Conservation (phyloP, 2,329 filamentous ascomycete genomes). For the Penicillium italicum region DNA sequence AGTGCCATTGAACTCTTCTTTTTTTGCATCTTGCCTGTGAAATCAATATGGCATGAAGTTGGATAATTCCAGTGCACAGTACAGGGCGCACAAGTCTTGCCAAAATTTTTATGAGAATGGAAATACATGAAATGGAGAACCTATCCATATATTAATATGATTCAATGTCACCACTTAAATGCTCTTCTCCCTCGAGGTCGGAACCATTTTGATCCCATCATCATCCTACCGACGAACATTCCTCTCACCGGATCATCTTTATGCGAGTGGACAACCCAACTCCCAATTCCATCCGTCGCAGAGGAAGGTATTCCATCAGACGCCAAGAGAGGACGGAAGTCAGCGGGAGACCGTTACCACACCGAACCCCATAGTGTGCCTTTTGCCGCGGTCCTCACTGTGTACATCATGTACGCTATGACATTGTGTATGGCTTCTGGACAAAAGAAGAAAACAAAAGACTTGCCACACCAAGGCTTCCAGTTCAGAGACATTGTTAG, state of each 20-base stretch:
- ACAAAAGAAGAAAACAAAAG: too few relatives aligned
- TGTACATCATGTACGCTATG: too few relatives aligned
- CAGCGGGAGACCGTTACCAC: slow-evolving; percentile 52
- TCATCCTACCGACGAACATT: slow-evolving; percentile 6
- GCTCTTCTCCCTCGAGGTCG: neutral
- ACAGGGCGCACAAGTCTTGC: too few relatives aligned
- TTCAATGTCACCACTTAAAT: neutral
- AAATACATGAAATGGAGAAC: neutral
- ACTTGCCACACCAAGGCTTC: too few relatives aligned
- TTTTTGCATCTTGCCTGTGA: too few relatives aligned
- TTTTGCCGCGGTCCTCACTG: too few relatives aligned
- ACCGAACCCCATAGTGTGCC: slow-evolving; percentile 33
- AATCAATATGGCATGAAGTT: too few relatives aligned
- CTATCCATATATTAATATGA: neutral
- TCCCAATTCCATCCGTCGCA: slow-evolving; percentile 64
- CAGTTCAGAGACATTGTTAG: too few relatives aligned
- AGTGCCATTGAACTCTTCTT: too few relatives aligned
- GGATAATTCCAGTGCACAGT: too few relatives aligned
- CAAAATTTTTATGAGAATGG: too few relatives aligned
- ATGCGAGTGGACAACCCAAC: slow-evolving; percentile 13
- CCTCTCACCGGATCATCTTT: slow-evolving; percentile 16
- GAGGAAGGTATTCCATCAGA: slow-evolving; percentile 71
- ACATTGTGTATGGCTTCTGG: too few relatives aligned
- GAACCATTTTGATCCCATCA: neutral
- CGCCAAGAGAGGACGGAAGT: slow-evolving; percentile 62